Base-by-base conservation (phyloP, 495 filamentous ascomycete genomes). In the Antarctomyces pellizariae region DNA sequence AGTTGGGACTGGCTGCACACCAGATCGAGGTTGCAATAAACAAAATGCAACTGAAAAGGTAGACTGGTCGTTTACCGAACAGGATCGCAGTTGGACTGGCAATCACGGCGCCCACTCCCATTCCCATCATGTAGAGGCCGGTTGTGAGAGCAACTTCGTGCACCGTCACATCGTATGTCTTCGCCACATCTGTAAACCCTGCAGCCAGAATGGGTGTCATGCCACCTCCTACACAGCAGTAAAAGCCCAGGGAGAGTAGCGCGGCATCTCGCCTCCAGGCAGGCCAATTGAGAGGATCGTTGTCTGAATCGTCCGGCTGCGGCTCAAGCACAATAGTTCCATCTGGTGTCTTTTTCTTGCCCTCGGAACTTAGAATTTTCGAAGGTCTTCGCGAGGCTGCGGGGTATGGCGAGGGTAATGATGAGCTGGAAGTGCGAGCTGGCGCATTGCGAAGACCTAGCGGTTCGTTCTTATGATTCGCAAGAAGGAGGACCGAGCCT, bases 241-340 rank as follows among this genome's bases (percentile, higher is more conserved):
- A 91, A 38, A 90, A 72, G 0, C 86, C 83, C 7, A 97, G 53
- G 0, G 74, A 86, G 4, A 91, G 33, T 36, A 97, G 47, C 0
- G 86, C 78, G 16, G 62, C 42, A 53, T 93, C 79, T 47, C 86
- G 55, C 17, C 79, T 64, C 74, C 75, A 79, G 1, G 57, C 47
- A 2, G 77, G 67, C 86, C 86, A 97, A 38, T 97, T 97, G 22
- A 97, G 48, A 0, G 86, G 86, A 39, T 97, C 86, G 34, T 97
- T 91, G 14, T 57, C 52, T 0, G 77, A 78, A 19, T 91, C 78
- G 22, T 93, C 83, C 1, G 86, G 86, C 41, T 95, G 86, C 0
- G 84, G 84, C 1, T 89, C 72, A 5, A 97, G 52, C 30, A 97
- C 76, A 36, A 92, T 79, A 27, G 65, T 66, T 17, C 84, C 86